A percentile compares a stretch with the other conserved stretches of the same genome.
Conservation (phyloP, 495 filamentous ascomycete species). For the Aspergillus biplanus region DNA sequence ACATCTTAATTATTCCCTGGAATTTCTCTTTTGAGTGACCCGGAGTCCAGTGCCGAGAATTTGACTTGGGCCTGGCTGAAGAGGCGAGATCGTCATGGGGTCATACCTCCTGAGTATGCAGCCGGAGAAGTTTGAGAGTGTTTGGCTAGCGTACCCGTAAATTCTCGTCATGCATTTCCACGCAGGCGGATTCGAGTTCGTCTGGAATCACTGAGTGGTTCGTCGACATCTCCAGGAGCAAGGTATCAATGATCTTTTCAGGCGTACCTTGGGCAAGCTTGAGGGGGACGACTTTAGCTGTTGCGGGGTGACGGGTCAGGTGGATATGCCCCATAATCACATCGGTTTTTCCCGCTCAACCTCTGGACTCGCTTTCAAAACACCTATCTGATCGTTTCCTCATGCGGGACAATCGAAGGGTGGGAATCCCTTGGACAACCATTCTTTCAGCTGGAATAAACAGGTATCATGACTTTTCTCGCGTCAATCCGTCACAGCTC, state of each 20-base stretch:
- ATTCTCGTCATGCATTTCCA: not conserved
- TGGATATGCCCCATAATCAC: not conserved
- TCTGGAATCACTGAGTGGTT: not conserved
- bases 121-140: too few relatives aligned
- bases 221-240: not conserved
- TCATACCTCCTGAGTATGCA: not conserved
- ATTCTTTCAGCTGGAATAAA: too few relatives aligned
- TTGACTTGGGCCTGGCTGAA: not conserved
- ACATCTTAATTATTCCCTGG: not conserved
- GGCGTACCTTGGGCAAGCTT: not conserved
- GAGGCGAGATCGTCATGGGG: not conserved
- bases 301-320: not conserved
- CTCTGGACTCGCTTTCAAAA: too few relatives aligned
- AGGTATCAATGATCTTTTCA: not conserved
- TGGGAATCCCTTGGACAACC: too few relatives aligned
- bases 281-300: not conserved
- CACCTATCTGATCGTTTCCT: too few relatives aligned
- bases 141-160: too few relatives aligned
- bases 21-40: not conserved
- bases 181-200: not conserved
- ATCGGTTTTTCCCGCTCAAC: too few relatives aligned
- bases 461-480: too few relatives aligned
- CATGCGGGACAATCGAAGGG: too few relatives aligned
- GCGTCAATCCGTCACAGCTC: too few relatives aligned
- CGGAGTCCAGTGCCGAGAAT: not conserved